phyloP scores from a whole-genome alignment of 345 rosid species.

The Eucalyptus caleyi region DNA sequence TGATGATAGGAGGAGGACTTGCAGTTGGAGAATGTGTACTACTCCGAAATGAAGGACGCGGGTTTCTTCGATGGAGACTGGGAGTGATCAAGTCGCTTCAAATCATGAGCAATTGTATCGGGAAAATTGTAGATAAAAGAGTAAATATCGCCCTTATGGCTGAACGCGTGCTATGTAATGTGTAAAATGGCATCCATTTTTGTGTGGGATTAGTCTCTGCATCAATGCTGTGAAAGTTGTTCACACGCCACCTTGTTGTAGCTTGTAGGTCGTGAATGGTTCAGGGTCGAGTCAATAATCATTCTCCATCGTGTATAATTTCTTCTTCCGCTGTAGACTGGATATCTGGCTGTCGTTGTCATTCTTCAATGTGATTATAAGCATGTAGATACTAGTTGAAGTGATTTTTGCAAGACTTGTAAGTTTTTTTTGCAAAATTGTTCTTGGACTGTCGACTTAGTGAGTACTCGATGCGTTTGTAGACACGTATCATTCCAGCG shows the following conservation, averaged over 20 bases:
- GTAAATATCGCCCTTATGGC: background rate
- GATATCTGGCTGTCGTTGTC: background rate
- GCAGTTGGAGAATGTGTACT: slow-evolving; percentile 70
- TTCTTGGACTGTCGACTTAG: background rate
- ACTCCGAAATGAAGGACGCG: slow-evolving; percentile 96
- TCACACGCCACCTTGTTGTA: background rate
- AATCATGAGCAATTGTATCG: background rate
- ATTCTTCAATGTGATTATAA: background rate
- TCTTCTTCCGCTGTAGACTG: background rate
- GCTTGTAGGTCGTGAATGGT: background rate
- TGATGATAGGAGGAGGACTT: slow-evolving; percentile 64
- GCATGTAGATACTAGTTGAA: background rate
- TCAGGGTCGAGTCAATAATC: background rate
- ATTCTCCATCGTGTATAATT: background rate
- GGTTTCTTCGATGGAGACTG: slow-evolving; percentile 86
- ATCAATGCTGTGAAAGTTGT: background rate
- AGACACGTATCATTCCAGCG: background rate
- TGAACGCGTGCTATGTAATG: background rate
- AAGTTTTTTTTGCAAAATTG: background rate
- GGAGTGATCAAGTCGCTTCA: slow-evolving; percentile 23
- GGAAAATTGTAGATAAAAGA: background rate
- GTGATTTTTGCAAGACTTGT: background rate
- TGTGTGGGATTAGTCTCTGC: background rate
- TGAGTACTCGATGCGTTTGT: background rate
- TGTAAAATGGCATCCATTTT: background rate